Conservation (phyloP, 495 filamentous ascomycete genomes). For the Pyronema omphalodes region DNA sequence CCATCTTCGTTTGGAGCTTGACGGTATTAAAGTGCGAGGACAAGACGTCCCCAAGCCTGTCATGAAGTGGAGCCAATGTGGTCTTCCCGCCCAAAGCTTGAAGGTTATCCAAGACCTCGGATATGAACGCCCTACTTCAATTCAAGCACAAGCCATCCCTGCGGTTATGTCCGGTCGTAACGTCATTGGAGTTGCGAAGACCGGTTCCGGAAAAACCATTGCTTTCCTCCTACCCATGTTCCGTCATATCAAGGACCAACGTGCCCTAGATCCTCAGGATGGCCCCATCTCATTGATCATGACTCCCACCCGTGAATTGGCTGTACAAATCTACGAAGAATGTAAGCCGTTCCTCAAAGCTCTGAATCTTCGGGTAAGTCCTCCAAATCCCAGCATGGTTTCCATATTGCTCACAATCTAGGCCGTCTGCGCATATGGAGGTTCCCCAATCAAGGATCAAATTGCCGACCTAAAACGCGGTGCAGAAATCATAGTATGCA, state of each 20-base stretch:
- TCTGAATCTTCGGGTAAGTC: conserved; percentile 50
- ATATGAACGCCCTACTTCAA: conserved; percentile 79
- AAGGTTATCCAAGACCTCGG: conserved; percentile 68
- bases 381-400: not conserved
- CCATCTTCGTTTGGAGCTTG: conserved; percentile 65
- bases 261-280: conserved; percentile 61
- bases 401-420: conserved; percentile 13
- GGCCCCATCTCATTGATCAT: conserved; percentile 79
- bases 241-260: conserved; percentile 89
- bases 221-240: conserved; percentile 94
- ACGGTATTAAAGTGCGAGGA: conserved; percentile 84
- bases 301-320: conserved; percentile 88
- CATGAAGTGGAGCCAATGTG: conserved; percentile 91
- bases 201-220: conserved; percentile 96
- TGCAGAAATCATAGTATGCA: conserved; percentile 87
- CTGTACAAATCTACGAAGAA: conserved; percentile 85
- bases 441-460: conserved; percentile 91
- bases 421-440: conserved; percentile 86
- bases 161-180: conserved; percentile 92
- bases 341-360: conserved; percentile 86
- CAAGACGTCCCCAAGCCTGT: conserved; percentile 81
- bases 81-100: conserved; percentile 67
- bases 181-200: conserved; percentile 92
- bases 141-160: conserved; percentile 89
- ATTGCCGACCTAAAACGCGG: conserved; percentile 92